These are phyloP conservation scores for Phytopythium oedochilum DNA, from an alignment of 352 stramenopile species.

Conservation along the genomic window DNA sequence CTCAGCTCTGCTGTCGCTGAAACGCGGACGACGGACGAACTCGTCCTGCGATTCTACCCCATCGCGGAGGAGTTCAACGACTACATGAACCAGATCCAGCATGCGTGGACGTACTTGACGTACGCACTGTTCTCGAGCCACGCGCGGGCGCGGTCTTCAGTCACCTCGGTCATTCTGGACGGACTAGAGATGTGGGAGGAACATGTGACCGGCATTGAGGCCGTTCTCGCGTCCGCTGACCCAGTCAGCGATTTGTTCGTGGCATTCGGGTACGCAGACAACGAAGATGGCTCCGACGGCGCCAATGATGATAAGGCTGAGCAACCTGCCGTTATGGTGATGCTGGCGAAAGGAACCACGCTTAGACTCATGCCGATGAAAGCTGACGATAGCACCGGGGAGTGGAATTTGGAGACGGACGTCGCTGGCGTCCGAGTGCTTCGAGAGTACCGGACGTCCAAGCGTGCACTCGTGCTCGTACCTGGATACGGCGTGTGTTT, in stretches of 20 bases:
- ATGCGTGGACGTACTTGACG: background rate
- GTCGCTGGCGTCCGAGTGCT: background rate
- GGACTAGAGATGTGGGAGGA: background rate
- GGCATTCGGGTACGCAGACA: too few species aligned
- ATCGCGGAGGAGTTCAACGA: background rate
- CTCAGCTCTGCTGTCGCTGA: background rate
- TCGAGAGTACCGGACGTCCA: background rate
- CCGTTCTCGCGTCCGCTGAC: background rate
- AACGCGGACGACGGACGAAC: background rate
- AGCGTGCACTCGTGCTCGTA: background rate
- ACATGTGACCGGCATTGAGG: background rate
- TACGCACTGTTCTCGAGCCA: background rate
- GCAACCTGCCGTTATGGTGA: background rate
- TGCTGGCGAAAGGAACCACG: background rate
- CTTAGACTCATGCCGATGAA: background rate
- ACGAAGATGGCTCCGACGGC: too few species aligned
- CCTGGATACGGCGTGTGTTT: background rate
- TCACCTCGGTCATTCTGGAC: background rate
- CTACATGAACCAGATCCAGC: background rate
- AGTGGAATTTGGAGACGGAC: background rate
- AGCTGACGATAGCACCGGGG: background rate
- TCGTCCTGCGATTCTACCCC: background rate
- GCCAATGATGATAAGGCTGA: background rate
- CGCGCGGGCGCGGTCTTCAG: background rate
- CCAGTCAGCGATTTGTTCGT: background rate